Base-by-base conservation (phyloP, 2,329 filamentous ascomycete species). In the Penicillium rolfsii region DNA sequence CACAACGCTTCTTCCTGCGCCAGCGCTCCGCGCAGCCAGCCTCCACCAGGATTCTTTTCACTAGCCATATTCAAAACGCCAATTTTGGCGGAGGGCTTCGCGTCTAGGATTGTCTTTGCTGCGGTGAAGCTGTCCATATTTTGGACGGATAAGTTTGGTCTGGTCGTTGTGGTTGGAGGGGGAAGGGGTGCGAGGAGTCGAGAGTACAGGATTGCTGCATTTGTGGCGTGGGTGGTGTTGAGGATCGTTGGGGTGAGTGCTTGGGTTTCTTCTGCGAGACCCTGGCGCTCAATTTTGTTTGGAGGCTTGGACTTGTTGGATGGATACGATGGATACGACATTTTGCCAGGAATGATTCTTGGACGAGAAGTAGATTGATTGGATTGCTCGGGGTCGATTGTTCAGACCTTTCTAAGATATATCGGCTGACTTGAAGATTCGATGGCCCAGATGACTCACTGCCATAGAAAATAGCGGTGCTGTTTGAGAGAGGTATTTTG, bases 1-100 rank as follows among this genome's bases (percentile, higher is more conserved):
- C 85, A 89, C 4, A 89, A 77, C 3, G 82, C 81, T 74, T 89
- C 87, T 73, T 89, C 86, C 71, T 89, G 87, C 0, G 86, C 86
- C 46, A 83, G 73, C 55, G 84, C 79, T 26, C 87, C 87, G 38
- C 80, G 80, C 6, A 82, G 67, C 81, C 86, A 88, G 35, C 85
- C 85, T 26, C 87, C 87, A 14, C 86, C 87, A 0, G 84, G 81
- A n/a, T 73, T 72, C 6, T 72, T 67, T 52, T 83, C 77, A 38
- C 82, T 86, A 14, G 86, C 86, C 74, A 88, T 83, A 68, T 88
- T 89, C 59, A 89, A 76, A 30, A 87, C 80, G 14, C 56, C 58
- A 5, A 64, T 52, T n/a, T 56, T 61, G 36, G 63, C 63, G 11
- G 30, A 78, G 79, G 19, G 56, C 5, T 57, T 56, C 22, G 14